Base-by-base conservation (phyloP, 768 basidiomycete genomes). In the Coprinellus aureogranulatus region DNA sequence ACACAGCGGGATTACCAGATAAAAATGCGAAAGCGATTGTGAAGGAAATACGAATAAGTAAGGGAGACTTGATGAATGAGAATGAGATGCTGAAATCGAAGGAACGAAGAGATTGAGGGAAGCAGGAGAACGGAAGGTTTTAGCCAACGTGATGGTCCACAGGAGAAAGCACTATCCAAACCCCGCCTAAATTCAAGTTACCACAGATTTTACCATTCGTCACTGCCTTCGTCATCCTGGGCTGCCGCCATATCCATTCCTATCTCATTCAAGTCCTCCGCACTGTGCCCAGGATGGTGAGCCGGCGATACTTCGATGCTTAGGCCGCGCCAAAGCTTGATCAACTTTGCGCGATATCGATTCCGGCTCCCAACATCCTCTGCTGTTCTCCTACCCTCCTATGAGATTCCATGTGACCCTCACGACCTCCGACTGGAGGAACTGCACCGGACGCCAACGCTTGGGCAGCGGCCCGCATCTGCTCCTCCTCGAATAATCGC, bases 401-500 rank as follows among this genome's bases (percentile, higher is more conserved):
- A 56, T 69, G 63, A 41, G 41, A 44, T 44, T 70, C 74, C 31
- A 67, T 68, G 42, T 65, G 67, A 56, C 67, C 64, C 57, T 68
- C 65, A 34, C 62, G 67, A 39, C 64, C 55, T 48, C 62, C 51
- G 34, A 40, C n/a, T 25, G 25, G 23, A 6, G 2, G 47, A 47
- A 31, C 42, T 9, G 28, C 51, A 14, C n/a, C 52, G 20, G 47
- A 40, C 31, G 57, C 49, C 45, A 49, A 28, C 34, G 26, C 40
- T 18, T n/a, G 58, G 30, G 54, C 57, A 56, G 70, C 69, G 54
- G 74, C 76, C 52, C 83, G 77, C 65, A 81, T 73, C 61, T 85
- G 83, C 65, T 88, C 85, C 64, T 86, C 88, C 63, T 88, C 87
- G 64, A 89, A 89, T 56, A 89, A 70, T 67, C 82, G 84, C 52